Evolutionary conservation across 2,329 filamentous ascomycete genomes (phyloP).

Genomic region (Gaeumannomyces sp.): DNA sequence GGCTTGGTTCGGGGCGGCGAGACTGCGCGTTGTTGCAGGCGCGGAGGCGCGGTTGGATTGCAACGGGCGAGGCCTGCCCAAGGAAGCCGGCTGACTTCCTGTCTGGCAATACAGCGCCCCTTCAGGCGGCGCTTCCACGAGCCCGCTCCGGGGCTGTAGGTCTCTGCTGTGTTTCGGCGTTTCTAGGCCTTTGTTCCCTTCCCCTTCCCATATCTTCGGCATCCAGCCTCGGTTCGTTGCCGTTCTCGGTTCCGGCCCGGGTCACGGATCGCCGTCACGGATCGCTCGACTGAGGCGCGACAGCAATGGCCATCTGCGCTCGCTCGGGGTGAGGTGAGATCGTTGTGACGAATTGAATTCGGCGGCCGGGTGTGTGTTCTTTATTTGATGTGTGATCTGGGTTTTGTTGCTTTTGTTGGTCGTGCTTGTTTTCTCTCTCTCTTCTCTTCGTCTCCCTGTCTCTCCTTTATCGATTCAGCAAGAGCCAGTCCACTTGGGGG

Average conservation of each 20-base stretch:
- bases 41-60: neutral
- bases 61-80: neutral
- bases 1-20: neutral
- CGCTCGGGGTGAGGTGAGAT: neutral
- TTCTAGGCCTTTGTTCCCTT: neutral
- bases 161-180: neutral
- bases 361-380: neutral
- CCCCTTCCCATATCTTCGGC: neutral
- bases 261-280: neutral
- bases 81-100: neutral
- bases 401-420: neutral
- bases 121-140: neutral
- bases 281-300: neutral
- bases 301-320: conserved; percentile 1
- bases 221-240: neutral
- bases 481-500: neutral
- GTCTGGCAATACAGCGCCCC: neutral
- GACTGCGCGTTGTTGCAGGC: neutral
- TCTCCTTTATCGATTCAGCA: neutral
- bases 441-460: neutral
- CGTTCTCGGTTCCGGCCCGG: neutral
- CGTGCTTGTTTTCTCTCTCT: neutral
- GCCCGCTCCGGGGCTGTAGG: neutral
- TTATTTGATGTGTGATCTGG: neutral
- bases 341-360: neutral